phyloP scores from a whole-genome alignment of 208 protist species.

The Leishmania tropica region DNA sequence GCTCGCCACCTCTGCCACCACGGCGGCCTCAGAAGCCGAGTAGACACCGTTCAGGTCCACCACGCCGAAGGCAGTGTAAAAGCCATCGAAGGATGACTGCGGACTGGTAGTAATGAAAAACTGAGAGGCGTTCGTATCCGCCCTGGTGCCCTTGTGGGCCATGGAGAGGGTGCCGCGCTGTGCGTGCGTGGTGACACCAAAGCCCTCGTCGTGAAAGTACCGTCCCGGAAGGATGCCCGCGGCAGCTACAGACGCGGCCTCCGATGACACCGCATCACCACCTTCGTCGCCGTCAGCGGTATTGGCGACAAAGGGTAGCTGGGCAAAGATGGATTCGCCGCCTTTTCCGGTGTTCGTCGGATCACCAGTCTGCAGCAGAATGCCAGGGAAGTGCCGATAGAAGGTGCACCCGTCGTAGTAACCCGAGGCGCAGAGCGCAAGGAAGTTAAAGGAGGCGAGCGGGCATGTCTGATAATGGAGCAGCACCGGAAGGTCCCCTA shows the following conservation, averaged over 20 bases:
- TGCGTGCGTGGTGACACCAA: conserved; percentile 90
- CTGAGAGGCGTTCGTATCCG: conserved; percentile 91
- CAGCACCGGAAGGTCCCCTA: conserved; percentile 69
- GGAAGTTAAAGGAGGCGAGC: conserved; percentile 97
- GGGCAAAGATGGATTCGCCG: conserved; percentile 93
- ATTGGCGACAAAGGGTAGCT: not conserved
- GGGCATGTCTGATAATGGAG: conserved; percentile 79
- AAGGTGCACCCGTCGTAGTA: conserved; percentile 96
- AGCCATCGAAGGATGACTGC: conserved; percentile 70
- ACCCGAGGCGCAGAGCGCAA: conserved; percentile 89
- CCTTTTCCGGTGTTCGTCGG: conserved; percentile 94
- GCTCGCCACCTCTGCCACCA: conserved; percentile 9
- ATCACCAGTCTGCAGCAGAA: conserved; percentile 94
- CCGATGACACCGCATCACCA: not conserved
- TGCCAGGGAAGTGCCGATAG: conserved; percentile 92
- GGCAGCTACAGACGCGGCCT: conserved; percentile 2
- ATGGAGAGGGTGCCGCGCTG: conserved; percentile 93
- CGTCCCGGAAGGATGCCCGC: conserved; percentile 21
- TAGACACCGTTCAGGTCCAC: conserved; percentile 63
- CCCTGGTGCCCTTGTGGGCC: conserved; percentile 92
- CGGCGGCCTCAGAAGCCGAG: conserved; percentile 1
- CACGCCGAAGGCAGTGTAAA: conserved; percentile 96
- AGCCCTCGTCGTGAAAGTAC: conserved; percentile 88
- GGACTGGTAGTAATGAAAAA: conserved; percentile 84
- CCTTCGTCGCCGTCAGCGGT: not conserved